Conservation (phyloP, 2,329 filamentous ascomycete genomes). For the Colletotrichum neosansevieriae region DNA sequence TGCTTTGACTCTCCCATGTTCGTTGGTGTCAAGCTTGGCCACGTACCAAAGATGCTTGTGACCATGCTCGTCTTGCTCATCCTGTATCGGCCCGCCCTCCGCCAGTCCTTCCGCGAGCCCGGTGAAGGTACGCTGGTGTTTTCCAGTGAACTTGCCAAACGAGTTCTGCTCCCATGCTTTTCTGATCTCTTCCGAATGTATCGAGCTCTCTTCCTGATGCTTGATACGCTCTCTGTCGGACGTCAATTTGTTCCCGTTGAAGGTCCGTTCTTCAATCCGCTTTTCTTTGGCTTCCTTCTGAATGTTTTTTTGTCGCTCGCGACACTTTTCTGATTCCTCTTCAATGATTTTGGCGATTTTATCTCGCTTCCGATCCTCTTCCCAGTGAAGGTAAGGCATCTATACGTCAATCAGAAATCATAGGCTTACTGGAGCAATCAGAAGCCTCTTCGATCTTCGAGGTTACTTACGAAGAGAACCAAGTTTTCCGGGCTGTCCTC, state of each 20-base stretch:
- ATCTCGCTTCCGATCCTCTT: constrained; percentile 50
- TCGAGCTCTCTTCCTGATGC: constrained; percentile 36
- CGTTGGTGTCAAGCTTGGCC: constrained; percentile 26
- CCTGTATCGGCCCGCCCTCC: not conserved
- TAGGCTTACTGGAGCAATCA: too few relatives aligned
- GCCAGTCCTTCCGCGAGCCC: not conserved
- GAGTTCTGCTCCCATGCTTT: not conserved
- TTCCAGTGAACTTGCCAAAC: not conserved
- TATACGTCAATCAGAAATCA: constrained; percentile 28
- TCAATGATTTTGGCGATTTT: constrained; percentile 46
- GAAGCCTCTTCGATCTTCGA: too few relatives aligned
- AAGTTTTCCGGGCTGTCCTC: constrained; percentile 44
- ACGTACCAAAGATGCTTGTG: constrained; percentile 37
- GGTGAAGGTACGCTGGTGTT: not conserved
- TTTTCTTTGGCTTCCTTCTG: constrained; percentile 6
- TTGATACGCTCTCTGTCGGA: not conserved
- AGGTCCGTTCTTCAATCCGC: not conserved
- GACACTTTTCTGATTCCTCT: constrained; percentile 21
- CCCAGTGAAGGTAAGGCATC: constrained; percentile 58
- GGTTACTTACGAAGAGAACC: constrained; percentile 46
- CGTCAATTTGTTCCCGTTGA: not conserved
- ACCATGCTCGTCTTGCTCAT: not conserved
- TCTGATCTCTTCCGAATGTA: not conserved
- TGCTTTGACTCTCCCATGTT: constrained; percentile 20
- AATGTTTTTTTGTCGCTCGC: not conserved